A percentile compares a stretch with the other conserved stretches of the same genome.
Evolutionary conservation across 352 stramenopile genomes (phyloP).

Genomic region (Elongisporangium undulatum): DNA sequence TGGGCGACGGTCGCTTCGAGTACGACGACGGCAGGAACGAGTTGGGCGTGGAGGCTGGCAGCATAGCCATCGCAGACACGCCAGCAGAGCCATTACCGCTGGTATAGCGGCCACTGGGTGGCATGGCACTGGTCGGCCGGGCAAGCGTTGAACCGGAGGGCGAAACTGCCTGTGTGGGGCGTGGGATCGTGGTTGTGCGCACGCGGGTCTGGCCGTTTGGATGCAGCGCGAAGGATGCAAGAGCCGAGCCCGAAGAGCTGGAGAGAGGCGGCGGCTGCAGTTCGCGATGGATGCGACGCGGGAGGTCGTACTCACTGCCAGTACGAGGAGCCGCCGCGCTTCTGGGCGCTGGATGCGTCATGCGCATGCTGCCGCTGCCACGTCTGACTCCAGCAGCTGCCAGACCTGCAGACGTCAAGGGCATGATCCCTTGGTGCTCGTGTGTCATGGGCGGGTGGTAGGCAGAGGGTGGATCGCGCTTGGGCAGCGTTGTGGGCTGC

Average conservation of each 20-base stretch:
- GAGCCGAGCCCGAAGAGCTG: conserved; percentile 1
- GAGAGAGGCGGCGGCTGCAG: conserved; percentile 10
- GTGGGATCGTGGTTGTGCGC: neutral
- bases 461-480: conserved; percentile 15
- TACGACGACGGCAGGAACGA: neutral
- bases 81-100: neutral
- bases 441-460: conserved; percentile 17
- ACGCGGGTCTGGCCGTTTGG: conserved; percentile 5
- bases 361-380: neutral
- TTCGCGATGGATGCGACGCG: conserved; percentile 33
- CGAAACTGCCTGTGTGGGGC: conserved; percentile 1
- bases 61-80: neutral
- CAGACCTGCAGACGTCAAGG: neutral
- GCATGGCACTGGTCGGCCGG: neutral
- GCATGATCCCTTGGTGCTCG: neutral
- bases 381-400: neutral
- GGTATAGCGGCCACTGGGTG: neutral
- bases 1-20: neutral
- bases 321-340: conserved; percentile 5
- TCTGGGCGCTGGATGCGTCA: conserved; percentile 1
- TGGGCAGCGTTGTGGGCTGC: conserved; percentile 13
- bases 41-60: neutral
- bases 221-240: conserved; percentile 14
- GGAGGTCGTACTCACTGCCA: conserved; percentile 11
- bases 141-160: conserved; percentile 2